Evolutionary conservation across 2,329 filamentous ascomycete species (phyloP).

Genomic region (Zymoseptoria passerinii): DNA sequence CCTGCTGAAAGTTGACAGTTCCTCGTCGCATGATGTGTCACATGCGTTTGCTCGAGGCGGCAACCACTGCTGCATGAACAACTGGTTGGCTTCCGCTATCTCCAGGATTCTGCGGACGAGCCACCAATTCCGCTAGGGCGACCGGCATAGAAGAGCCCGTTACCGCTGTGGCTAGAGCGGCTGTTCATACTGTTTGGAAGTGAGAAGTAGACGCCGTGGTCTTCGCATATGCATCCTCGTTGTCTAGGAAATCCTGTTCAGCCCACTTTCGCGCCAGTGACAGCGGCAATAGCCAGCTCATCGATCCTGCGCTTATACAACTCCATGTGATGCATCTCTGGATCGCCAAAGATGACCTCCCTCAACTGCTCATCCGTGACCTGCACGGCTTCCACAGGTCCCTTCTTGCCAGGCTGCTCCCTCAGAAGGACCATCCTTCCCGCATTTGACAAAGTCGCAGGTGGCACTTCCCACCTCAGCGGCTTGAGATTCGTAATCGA

Average conservation of each 20-base stretch:
- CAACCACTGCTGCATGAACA: not conserved
- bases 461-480: conserved; percentile 55
- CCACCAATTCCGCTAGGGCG: no score
- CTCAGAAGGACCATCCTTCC: conserved; percentile 61
- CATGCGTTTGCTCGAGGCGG: not conserved
- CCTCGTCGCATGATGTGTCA: not conserved
- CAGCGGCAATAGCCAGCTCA: conserved; percentile 59
- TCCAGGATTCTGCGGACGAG: no score
- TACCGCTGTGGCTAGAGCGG: no score
- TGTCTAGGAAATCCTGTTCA: not conserved
- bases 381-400: conserved; percentile 58
- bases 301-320: conserved; percentile 68
- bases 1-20: not conserved
- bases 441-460: conserved; percentile 59
- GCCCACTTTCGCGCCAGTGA: conserved; percentile 39
- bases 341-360: conserved; percentile 71
- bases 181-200: no score
- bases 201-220: no score
- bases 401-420: conserved; percentile 31
- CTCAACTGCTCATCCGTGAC: conserved; percentile 61
- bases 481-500: conserved; percentile 6
- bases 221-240: no score
- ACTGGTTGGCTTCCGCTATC: no score
- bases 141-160: no score
- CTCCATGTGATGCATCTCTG: conserved; percentile 70